phyloP scores from a whole-genome alignment of 441 rosid species.

The Syzygium syzygioides region DNA sequence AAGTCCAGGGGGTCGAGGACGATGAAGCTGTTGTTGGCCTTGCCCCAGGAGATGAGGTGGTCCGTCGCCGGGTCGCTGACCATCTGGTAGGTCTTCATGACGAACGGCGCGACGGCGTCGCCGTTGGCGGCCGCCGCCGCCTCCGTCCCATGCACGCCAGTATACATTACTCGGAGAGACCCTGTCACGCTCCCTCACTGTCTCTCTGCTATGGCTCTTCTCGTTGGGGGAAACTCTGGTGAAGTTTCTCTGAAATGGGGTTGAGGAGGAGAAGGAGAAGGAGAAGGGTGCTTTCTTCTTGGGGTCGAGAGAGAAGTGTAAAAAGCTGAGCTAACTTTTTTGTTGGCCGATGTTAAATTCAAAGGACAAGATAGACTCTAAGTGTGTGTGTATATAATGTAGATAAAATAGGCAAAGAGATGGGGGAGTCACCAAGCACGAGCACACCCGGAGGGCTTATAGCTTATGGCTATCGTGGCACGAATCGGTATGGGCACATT shows the following conservation, averaged over 20 bases:
- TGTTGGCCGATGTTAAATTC: neutral
- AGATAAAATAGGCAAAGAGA: neutral
- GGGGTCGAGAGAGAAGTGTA: neutral
- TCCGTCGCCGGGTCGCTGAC: slow-evolving; percentile 68
- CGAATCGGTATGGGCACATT: neutral
- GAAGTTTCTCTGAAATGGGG: neutral
- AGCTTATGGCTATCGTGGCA: neutral
- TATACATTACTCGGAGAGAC: neutral
- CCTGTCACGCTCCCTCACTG: neutral
- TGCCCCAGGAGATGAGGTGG: slow-evolving; percentile 57
- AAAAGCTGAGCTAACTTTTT: neutral
- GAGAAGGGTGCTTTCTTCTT: neutral
- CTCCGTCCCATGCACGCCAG: slow-evolving; percentile 28
- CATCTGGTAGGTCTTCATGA: slow-evolving; percentile 75
- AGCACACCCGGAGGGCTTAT: neutral
- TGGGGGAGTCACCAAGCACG: neutral
- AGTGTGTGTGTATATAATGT: neutral
- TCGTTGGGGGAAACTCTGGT: neutral
- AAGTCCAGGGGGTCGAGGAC: slow-evolving; percentile 66
- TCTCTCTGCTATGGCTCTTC: neutral
- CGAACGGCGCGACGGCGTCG: slow-evolving; percentile 59
- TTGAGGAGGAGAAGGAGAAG: no score
- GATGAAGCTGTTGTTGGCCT: slow-evolving; percentile 68
- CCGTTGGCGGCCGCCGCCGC: slow-evolving; percentile 7
- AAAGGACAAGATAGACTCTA: neutral